These are phyloP conservation scores for Euphrasia arctica DNA, from an alignment of 305 asterid genomes.

Conservation along the genomic window DNA sequence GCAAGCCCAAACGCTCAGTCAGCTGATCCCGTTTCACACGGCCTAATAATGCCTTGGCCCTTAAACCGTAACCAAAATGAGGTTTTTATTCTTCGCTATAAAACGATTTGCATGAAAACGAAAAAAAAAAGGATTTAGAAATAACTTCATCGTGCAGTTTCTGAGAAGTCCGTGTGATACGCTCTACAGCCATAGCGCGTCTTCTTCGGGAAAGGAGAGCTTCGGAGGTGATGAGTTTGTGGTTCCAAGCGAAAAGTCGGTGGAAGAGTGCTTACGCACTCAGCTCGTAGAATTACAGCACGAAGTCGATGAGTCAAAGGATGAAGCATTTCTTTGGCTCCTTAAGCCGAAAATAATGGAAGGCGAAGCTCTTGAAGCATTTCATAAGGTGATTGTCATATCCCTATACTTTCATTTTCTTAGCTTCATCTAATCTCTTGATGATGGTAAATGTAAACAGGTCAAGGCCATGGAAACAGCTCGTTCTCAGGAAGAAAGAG, in stretches of 20 bases:
- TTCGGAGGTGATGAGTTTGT: conserved; percentile 26
- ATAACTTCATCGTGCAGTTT: conserved; percentile 12
- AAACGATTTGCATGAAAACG: conserved; percentile 11
- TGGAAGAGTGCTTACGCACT: conserved; percentile 38
- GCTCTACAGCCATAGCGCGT: conserved; percentile 20
- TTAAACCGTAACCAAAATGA: conserved; percentile 31
- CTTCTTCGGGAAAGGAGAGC: conserved; percentile 31
- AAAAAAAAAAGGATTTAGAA: neutral
- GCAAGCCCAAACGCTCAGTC: conserved; percentile 34
- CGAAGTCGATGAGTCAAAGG: conserved; percentile 43
- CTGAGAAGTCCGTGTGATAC: conserved; percentile 25
- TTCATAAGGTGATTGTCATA: conserved; percentile 42
- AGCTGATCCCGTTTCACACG: conserved; percentile 26
- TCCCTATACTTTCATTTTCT: conserved; percentile 10
- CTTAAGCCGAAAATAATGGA: conserved; percentile 41
- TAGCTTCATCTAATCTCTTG: neutral
- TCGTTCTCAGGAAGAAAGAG: conserved; percentile 48
- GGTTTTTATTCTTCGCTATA: conserved; percentile 21
- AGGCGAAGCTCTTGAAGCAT: conserved; percentile 47
- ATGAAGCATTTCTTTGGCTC: conserved; percentile 43
- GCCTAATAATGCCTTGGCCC: conserved; percentile 36
- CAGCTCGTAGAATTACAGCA: conserved; percentile 36
- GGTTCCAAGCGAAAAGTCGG: conserved; percentile 30
- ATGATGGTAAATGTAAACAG: conserved; percentile 26
- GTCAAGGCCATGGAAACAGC: conserved; percentile 56